Conservation (phyloP, 305 asterid species). For the Nicotiana rustica region DNA sequence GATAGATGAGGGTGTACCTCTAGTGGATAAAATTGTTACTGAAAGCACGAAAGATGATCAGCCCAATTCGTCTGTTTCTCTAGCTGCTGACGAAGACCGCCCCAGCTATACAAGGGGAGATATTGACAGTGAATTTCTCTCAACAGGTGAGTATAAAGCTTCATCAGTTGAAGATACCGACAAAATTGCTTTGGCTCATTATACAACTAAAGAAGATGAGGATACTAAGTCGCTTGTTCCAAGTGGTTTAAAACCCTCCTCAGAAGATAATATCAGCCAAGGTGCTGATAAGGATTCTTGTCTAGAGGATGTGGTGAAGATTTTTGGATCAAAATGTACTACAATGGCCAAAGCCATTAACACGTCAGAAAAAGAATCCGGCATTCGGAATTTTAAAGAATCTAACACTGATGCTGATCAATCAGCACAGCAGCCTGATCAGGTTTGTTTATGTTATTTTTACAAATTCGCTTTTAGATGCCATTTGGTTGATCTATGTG, state of each 20-base stretch:
- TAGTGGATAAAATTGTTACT: conserved; percentile 28
- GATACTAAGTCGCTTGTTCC: conserved; percentile 40
- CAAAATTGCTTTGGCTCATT: conserved; percentile 33
- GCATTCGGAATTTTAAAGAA: conserved; percentile 57
- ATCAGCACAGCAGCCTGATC: conserved; percentile 44
- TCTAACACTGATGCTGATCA: conserved; percentile 48
- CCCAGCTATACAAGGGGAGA: background rate
- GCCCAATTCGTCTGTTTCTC: conserved; percentile 19
- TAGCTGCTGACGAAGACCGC: conserved; percentile 14
- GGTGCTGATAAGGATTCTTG: conserved; percentile 39
- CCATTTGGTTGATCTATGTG: background rate
- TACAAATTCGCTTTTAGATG: background rate
- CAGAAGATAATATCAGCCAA: conserved; percentile 37
- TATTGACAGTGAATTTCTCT: background rate
- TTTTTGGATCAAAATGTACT: conserved; percentile 37
- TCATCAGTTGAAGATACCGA: conserved; percentile 33
- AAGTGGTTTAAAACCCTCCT: conserved; percentile 41
- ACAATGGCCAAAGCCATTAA: conserved; percentile 31
- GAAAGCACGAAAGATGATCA: conserved; percentile 28
- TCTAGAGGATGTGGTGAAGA: conserved; percentile 42
- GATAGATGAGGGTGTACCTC: conserved; percentile 37
- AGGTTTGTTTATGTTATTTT: conserved; percentile 53
- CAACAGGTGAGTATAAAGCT: background rate
- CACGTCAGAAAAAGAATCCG: conserved; percentile 47
- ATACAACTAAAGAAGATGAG: conserved; percentile 34